Conservation (phyloP, 257 asterid species). For the Solanum bukasovii region DNA sequence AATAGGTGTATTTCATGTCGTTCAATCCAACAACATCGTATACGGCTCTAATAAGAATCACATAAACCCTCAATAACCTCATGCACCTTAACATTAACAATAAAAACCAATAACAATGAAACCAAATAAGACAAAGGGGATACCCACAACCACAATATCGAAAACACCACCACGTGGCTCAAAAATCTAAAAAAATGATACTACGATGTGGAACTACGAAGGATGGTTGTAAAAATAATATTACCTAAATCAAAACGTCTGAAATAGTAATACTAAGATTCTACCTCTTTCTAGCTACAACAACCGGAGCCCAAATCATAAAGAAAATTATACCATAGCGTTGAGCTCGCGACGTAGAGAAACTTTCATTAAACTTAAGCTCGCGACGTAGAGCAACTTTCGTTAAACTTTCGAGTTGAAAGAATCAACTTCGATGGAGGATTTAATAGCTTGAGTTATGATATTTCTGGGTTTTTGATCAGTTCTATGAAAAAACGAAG, state of each 20-base stretch:
- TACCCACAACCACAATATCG: background rate
- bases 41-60: too few species aligned
- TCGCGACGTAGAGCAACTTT: too few species aligned
- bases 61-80: background rate
- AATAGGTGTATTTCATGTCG: background rate
- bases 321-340: background rate
- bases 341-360: background rate
- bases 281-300: background rate
- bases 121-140: background rate
- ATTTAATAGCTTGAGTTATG: too few species aligned
- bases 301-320: background rate
- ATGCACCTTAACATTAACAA: background rate
- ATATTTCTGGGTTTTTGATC: too few species aligned
- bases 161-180: background rate
- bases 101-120: too few species aligned
- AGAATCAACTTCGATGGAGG: too few species aligned
- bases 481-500: too few species aligned
- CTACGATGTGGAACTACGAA: background rate
- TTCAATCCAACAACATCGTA: background rate
- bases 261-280: too few species aligned
- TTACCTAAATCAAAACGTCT: background rate
- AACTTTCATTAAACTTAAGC: background rate
- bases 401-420: too few species aligned
- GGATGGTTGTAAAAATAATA: background rate
- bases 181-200: too few species aligned